A percentile compares a stretch with the other conserved stretches of the same genome.
Evolutionary conservation across 1,284 basidiomycete species (phyloP).

Genomic region (Tilletiaria anomala): DNA sequence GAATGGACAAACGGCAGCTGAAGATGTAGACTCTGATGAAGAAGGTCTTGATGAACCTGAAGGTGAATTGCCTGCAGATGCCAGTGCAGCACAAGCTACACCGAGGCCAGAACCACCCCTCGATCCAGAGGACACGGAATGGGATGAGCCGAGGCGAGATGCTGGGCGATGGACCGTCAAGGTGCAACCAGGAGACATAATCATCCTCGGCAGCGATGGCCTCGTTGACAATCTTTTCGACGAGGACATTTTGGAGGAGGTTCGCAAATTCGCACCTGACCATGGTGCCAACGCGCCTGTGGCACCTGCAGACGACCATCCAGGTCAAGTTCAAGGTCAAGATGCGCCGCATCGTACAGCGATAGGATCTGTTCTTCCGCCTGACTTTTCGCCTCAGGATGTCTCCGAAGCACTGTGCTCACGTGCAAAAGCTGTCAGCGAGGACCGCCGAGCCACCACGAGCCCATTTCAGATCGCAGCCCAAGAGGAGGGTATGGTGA

Average conservation of each 20-base stretch:
- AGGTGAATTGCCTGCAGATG: no score
- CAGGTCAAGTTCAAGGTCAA: neutral
- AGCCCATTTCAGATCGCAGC: conserved; percentile 48
- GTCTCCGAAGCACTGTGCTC: conserved; percentile 45
- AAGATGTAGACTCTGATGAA: neutral
- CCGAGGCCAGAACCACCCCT: no score
- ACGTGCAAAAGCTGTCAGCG: conserved; percentile 44
- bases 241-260: conserved; percentile 79
- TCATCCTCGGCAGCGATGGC: conserved; percentile 78
- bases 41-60: neutral
- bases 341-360: conserved; percentile 2
- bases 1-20: neutral
- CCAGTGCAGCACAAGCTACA: no score
- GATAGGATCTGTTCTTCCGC: conserved; percentile 9
- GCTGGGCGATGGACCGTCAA: conserved; percentile 60
- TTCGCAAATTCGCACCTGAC: conserved; percentile 51
- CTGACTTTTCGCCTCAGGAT: conserved; percentile 44
- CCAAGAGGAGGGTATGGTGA: conserved; percentile 44
- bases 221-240: conserved; percentile 90
- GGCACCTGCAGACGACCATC: neutral
- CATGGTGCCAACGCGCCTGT: conserved; percentile 1
- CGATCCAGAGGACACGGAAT: conserved; percentile 9
- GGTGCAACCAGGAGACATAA: conserved; percentile 70
- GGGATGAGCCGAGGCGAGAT: conserved; percentile 42
- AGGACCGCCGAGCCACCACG: conserved; percentile 43